Base-by-base conservation (phyloP, 1,284 basidiomycete species). In the Waitea zeae region DNA sequence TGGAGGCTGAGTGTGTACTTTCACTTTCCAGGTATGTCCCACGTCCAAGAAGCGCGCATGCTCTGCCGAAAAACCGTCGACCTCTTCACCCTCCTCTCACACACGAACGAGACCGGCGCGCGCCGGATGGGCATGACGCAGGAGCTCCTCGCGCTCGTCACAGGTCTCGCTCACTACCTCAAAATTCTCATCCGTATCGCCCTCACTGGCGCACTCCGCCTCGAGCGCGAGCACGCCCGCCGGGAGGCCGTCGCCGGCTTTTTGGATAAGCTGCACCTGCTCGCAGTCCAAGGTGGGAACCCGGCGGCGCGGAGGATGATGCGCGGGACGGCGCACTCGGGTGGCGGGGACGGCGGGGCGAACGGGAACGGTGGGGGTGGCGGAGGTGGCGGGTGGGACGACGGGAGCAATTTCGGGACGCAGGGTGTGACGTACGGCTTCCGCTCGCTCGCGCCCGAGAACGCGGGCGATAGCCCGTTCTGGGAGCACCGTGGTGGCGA, bases 171-270 rank as follows among this genome's bases (percentile, higher is more conserved):
- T 3, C 93, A 99, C 57, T 98, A 98, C 56, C 78, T 99, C 52
- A 99, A 99, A 63, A 97, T 99, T 52, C 72, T 98, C 36, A 99
- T 99, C 47, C 82, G 93, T 33, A 97, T 99, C 42, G 92, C 95
- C 5, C 64, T 99, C 30, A 97, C 95, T 0, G 90, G 90, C 13
- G 87, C 92, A 2, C 70, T 99, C 43, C 95, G 88, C 56, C 69
- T 99, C 30, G 95, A 98, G 54, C 67, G 90, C 39, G 93, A 98
- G 48, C 72, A 86, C 47, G 70, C 64, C 41, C 76, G 86, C 36
- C 65, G 71, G 22, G 75, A 81, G 38, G 89, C 90, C 1, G 83
- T 98, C 66, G 62, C 75, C 3, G 78, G 74, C 36, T 96, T 96
- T 61, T 69, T 99, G 39, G 87, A 89, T 46, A 81, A 92, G 48